Percentiles rank a stretch among this genome's conserved stretches.
Evolutionary conservation across 345 rosid genomes (phyloP).

Genomic region (Dovyalis caffra): DNA sequence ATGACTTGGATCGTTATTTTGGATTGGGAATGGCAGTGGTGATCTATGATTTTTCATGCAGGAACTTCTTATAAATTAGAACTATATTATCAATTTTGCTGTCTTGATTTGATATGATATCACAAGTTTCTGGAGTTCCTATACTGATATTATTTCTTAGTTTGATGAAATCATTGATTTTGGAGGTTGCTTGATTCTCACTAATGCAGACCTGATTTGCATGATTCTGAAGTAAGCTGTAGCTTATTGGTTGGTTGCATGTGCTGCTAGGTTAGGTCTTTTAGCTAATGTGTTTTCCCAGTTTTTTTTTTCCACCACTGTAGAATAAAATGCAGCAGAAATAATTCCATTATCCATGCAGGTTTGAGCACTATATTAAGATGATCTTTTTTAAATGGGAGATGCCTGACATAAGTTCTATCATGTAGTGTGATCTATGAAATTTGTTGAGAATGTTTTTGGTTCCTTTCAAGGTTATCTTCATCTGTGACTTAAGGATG

Average conservation of each 20-base stretch:
- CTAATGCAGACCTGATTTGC: background rate
- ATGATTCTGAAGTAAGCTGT: background rate
- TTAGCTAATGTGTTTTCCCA: background rate
- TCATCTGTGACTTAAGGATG: background rate
- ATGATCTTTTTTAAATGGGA: background rate
- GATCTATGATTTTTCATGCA: background rate
- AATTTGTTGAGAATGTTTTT: background rate
- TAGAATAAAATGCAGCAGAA: background rate
- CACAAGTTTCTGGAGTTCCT: constrained; percentile 2
- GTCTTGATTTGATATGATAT: background rate
- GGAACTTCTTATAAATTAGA: background rate
- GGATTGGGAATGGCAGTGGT: background rate
- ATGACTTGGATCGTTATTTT: constrained; percentile 1
- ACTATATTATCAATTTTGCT: background rate
- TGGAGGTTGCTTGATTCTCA: background rate
- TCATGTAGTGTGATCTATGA: background rate
- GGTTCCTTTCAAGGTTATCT: background rate
- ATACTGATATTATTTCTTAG: background rate
- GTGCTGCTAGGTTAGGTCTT: background rate
- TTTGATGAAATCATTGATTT: background rate
- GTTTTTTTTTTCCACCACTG: too few species aligned
- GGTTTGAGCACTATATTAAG: background rate
- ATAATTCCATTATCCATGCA: background rate
- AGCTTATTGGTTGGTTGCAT: background rate
- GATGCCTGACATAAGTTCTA: background rate